phyloP scores from a whole-genome alignment of 805 yeast species.

The Lachancea meyersii region DNA sequence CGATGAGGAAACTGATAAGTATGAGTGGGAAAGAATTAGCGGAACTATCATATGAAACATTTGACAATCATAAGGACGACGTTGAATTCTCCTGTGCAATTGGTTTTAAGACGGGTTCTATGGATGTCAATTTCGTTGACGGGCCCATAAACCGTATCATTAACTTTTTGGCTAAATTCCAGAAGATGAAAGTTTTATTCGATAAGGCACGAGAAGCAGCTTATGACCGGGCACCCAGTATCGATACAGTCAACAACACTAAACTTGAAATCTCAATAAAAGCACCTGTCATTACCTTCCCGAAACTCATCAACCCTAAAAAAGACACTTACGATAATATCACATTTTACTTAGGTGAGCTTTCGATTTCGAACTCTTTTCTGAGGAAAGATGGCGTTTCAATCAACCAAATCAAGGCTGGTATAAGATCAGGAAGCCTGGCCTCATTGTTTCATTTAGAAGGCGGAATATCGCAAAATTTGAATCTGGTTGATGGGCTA shows the following conservation, averaged over 20 bases:
- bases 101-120: slow-evolving; percentile 56
- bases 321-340: slow-evolving; percentile 49
- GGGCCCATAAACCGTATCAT: slow-evolving; percentile 66
- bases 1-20: slow-evolving; percentile 57
- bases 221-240: slow-evolving; percentile 66
- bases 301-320: slow-evolving; percentile 44
- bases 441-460: slow-evolving; percentile 52
- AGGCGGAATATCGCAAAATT: slow-evolving; percentile 40
- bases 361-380: slow-evolving; percentile 63
- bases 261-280: slow-evolving; percentile 64
- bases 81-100: slow-evolving; percentile 39
- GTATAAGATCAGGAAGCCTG: slow-evolving; percentile 67
- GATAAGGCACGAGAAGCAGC: slow-evolving; percentile 89
- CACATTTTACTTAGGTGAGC: slow-evolving; percentile 75
- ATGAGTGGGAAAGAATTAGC: slow-evolving; percentile 75
- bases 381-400: slow-evolving; percentile 25
- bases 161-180: slow-evolving; percentile 64
- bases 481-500: slow-evolving; percentile 61
- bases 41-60: slow-evolving; percentile 78
- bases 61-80: slow-evolving; percentile 46
- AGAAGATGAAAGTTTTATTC: slow-evolving; percentile 80
- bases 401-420: slow-evolving; percentile 56
- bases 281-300: slow-evolving; percentile 82
- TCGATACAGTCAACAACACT: slow-evolving; percentile 47
- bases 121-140: slow-evolving; percentile 73